Base-by-base conservation (phyloP, 1,284 basidiomycete species). In the Melampsora larici-populina region DNA sequence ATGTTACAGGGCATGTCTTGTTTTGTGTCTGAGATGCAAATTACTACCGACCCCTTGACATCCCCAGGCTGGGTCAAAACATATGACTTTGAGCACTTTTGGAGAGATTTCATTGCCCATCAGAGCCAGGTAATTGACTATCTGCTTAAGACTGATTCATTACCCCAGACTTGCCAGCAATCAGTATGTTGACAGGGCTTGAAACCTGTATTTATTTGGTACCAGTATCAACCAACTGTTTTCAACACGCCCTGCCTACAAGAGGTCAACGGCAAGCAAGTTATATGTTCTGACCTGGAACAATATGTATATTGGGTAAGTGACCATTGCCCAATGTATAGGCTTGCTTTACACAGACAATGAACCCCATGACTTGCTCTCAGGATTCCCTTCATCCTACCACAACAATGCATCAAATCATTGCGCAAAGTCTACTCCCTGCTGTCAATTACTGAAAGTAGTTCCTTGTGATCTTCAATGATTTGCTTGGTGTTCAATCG, bases 301-400 rank as follows among this genome's bases (percentile, higher is more conserved):
- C n/a, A 18, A 33, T 64, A 64, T 36, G n/a, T 64, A 15, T 64
- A 26, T 36, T 64, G 63, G 63, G 63, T 64, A 21, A 40, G 63
- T 64, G 55, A 43, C 40, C 40, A 43, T 13, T 43, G 5, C 40
- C 11, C 13, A 9, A 43, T 1, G 40, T 43, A 36, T 36, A n/a
- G n/a, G n/a, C n/a, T 36, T 36, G 4, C 40, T 43, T 43, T 1
- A 43, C 11, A 13, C 40, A 43, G 40, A 43, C 40, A 13, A 43
- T 43, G 6, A 13, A 43, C 13, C 40, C 40, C 11, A 43, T 11
- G 1, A 11, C 5, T 58, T 13, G 58, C 17, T 18, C 15, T 29
- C 15, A 75, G 73, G 73, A 75, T 68, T 75, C 73, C 1, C 55
- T 75, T 1, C 73, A 75, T 68, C 73, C 73, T 18, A 75, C 73